Conservation (phyloP, 371 early-diverging fungal genomes). For the Actinomucor elegans region DNA sequence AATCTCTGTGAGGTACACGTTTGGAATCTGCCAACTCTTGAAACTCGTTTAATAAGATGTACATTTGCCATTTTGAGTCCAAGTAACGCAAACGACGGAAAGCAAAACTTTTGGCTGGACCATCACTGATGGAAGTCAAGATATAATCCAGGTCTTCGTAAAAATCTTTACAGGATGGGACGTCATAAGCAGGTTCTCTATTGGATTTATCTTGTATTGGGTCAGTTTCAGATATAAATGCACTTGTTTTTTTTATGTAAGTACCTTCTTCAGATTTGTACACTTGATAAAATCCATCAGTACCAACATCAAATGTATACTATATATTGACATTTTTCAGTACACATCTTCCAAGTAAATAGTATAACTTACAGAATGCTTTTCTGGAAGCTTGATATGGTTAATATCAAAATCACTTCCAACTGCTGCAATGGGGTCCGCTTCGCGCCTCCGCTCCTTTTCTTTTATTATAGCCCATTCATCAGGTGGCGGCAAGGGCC, state of each 20-base stretch:
- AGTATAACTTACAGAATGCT: conserved; percentile 41
- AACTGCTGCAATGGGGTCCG: conserved; percentile 50
- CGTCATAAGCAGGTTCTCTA: conserved; percentile 35
- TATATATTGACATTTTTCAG: conserved; percentile 36
- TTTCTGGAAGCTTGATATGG: conserved; percentile 64
- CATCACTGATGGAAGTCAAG: conserved; percentile 81
- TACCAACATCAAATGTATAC: conserved; percentile 26
- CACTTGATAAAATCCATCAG: conserved; percentile 39
- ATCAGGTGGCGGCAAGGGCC: conserved; percentile 56
- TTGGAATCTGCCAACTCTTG: conserved; percentile 95
- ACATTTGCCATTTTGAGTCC: conserved; percentile 95
- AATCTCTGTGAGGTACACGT: conserved; percentile 94
- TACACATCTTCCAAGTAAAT: conserved; percentile 24
- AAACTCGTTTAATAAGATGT: conserved; percentile 87
- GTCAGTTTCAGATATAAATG: no score
- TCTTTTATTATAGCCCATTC: conserved; percentile 39
- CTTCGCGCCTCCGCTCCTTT: conserved; percentile 49
- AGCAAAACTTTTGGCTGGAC: conserved; percentile 95
- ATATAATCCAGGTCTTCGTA: conserved; percentile 88
- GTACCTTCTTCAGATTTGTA: conserved; percentile 24
- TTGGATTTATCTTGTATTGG: background rate
- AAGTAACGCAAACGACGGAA: conserved; percentile 92
- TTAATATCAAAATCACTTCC: conserved; percentile 63
- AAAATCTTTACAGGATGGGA: conserved; percentile 86
- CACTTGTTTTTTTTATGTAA: background rate